These are phyloP conservation scores for Dentipellis fragilis DNA, from an alignment of 768 basidiomycete genomes.

Conservation along the genomic window DNA sequence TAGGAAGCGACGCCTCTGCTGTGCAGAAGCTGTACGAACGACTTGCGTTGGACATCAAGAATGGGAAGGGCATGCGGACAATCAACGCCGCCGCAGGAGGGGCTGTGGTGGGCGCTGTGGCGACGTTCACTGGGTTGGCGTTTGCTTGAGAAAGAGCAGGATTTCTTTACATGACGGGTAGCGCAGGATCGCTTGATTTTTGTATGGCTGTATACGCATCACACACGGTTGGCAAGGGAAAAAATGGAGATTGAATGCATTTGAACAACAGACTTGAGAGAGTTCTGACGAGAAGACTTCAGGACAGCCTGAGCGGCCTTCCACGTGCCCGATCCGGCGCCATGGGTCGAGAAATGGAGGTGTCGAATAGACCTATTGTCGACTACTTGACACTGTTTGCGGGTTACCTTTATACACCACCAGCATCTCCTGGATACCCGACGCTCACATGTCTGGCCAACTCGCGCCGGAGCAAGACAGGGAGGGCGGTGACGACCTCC, in stretches of 20 bases:
- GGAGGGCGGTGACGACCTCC: slow-evolving; percentile 44
- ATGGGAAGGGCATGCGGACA: slow-evolving; percentile 3
- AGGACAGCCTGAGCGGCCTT: too few species aligned
- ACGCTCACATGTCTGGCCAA: slow-evolving; percentile 7
- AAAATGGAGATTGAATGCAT: too few species aligned
- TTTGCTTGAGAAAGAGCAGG: slow-evolving; percentile 1
- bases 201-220: too few species aligned
- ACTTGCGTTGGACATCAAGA: slow-evolving; percentile 1
- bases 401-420: not conserved
- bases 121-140: slow-evolving; percentile 13
- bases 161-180: not conserved
- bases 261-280: too few species aligned
- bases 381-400: too few species aligned
- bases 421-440: not conserved
- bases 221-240: too few species aligned
- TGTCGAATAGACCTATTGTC: too few species aligned
- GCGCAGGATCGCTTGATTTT: too few species aligned
- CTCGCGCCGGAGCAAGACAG: slow-evolving; percentile 29
- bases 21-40: slow-evolving; percentile 6
- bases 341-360: too few species aligned
- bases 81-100: slow-evolving; percentile 8
- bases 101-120: slow-evolving; percentile 12
- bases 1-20: slow-evolving; percentile 9
- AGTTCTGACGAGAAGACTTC: too few species aligned
- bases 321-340: too few species aligned